Evolutionary conservation across 768 basidiomycete genomes (phyloP), one percentile per base, ranked within the genome.

Genomic region (Chalciporus chontae): DNA sequence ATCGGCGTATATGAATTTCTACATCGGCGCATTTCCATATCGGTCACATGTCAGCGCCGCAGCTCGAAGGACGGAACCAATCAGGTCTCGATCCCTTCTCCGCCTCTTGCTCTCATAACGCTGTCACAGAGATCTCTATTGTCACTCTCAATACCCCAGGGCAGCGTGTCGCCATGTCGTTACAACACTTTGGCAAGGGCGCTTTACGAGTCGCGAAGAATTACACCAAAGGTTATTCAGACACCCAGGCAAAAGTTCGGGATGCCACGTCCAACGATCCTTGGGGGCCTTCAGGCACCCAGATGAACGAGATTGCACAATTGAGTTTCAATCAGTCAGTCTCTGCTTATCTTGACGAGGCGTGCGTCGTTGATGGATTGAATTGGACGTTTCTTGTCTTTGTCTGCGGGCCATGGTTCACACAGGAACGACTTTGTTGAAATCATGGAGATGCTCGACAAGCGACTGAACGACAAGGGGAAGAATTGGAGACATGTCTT

Each of bases 401-500:
- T 26, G 2, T 26, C 8, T 6, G 26, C 7, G 26, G 26, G 26
- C n/a, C n/a, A n/a, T 6, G 26, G 31, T 18, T 38, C 27, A 4
- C 43, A 50, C 48, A 80, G 94, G 71, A 87, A 84, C 52, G 94
- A 98, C 62, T 99, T 99, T 67, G 93, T 98, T 11, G 96, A 99
- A 73, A 91, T 99, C 63, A 97, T 99, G 93, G 96, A 99, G 75
- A 96, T 97, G 92, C 78, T 99, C 43, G 96, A 98, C 72, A 98
- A 99, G 71, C 84, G 96, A 45, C 73, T 99, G 54, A 94, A 94
- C 60, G 96, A 99, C 74, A 98, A 96, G 77, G 96, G 96, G 32
- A 98, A 98, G 82, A 97, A 98, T 62, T 99, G 96, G 96, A 81
- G 95, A 45, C 96, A 99, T 75, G 95, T 98, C 50, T 98, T 96